These are phyloP conservation scores for Stromatinia cepivora DNA, from an alignment of 2,329 filamentous ascomycete genomes.

Conservation along the genomic window DNA sequence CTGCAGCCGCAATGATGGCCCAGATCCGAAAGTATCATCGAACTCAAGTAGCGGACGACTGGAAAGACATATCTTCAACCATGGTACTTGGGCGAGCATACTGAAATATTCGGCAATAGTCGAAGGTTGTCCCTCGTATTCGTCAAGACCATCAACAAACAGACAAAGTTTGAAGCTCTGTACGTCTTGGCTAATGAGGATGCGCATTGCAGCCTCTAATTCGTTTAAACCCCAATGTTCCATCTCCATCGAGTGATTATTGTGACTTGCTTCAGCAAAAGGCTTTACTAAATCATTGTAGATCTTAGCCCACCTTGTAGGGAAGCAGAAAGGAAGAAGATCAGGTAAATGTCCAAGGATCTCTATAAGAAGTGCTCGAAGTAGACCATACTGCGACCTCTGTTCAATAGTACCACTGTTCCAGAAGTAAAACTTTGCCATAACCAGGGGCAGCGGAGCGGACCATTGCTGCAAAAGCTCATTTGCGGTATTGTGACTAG, in stretches of 20 bases:
- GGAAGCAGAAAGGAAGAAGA: background rate
- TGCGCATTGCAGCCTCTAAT: background rate
- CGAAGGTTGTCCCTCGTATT: constrained; percentile 22
- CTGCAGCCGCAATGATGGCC: constrained; percentile 14
- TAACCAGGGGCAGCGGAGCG: constrained; percentile 21
- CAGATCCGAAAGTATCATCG: constrained; percentile 19
- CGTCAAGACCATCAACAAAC: constrained; percentile 2
- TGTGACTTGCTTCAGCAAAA: background rate
- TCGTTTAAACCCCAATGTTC: background rate
- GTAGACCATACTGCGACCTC: constrained; percentile 22
- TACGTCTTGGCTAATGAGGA: background rate
- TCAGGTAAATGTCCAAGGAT: background rate
- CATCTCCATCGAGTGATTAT: background rate
- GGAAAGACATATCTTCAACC: constrained; percentile 24
- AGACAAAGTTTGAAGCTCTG: background rate
- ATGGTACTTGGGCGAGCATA: background rate
- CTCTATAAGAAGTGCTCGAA: constrained; percentile 24
- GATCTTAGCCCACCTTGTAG: background rate
- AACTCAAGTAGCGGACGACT: constrained; percentile 22
- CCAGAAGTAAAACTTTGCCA: constrained; percentile 50
- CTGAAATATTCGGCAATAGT: constrained; percentile 18
- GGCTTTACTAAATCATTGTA: background rate
- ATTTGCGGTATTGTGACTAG: background rate
- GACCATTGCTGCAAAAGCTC: constrained; percentile 38
- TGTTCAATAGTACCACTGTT: constrained; percentile 42